Base-by-base conservation (phyloP, 306 rosid species). In the Gynostemma pentaphyllum region DNA sequence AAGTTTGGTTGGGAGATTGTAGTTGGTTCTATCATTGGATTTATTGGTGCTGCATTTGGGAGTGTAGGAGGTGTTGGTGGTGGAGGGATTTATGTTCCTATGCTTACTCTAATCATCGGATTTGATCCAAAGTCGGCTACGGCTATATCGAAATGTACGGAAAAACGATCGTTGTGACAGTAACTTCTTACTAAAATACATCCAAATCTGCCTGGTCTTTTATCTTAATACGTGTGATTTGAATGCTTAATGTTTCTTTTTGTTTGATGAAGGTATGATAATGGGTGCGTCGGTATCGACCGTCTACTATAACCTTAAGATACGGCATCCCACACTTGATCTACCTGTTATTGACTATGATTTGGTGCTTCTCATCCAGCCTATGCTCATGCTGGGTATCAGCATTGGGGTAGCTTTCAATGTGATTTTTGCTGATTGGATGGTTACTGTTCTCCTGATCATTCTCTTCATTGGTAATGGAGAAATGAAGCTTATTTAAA, bases 21-120 rank as follows among this genome's bases (percentile, higher is more conserved):
- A 8, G 52, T 82, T 57, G 97, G 97, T 8, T 63, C 69, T 11
- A 11, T 86, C 16, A 39, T 94, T 67, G 99, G 97, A 30, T 94
- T 94, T 61, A 79, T 80, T 61, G 99, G 99, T 47, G 99, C 90
- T 0, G 89, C 99, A 3, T 94, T 86, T 65, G 97, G 99, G 64
- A 94, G 99, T 64, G 95, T 94, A 0, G 99, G 99, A 12, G 99
- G 99, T 15, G 94, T 92, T 28, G 99, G 99, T 49, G 99, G 99
- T 1, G 99, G 99, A 27, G 99, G 99, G 54, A 88, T 94, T 66
- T 94, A 86, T 19, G 99, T 94, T 60, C 99, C 99, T 9, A 94
- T 94, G 99, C 95, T 88, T 48, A 86, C 76, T 67, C 79, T 94
- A 4, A 77, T 88, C 56, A 68, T 94, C 68, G 99, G 99, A 2